Conservation (phyloP, 768 basidiomycete genomes). For the Termitomyces sp. region DNA sequence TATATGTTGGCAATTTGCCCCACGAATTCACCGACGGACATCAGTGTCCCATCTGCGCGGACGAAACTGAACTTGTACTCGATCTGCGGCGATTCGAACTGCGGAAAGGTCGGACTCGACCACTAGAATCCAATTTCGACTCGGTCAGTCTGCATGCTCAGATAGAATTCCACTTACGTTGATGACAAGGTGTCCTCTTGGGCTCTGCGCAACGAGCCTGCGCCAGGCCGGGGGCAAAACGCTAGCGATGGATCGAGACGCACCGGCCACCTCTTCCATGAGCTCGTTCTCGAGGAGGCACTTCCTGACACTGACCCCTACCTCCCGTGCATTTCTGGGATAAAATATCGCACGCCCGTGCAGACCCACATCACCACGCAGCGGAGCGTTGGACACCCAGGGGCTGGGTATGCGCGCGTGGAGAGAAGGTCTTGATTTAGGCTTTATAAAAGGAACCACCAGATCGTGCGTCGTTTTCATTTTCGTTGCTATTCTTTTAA, state of each 20-base stretch:
- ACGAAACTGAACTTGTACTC: slow-evolving; percentile 3
- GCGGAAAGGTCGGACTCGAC: neutral
- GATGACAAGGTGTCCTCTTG: neutral
- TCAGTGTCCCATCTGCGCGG: neutral
- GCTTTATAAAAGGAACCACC: neutral
- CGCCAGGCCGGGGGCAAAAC: neutral
- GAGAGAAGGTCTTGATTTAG: neutral
- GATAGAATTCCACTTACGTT: neutral
- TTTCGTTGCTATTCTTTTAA: neutral
- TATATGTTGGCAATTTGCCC: slow-evolving; percentile 4
- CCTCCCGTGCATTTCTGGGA: neutral
- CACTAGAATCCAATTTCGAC: neutral
- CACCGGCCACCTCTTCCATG: neutral
- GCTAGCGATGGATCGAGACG: neutral
- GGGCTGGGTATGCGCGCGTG: neutral
- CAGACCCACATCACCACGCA: too few relatives aligned
- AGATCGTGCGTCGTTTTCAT: neutral
- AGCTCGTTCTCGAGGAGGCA: neutral
- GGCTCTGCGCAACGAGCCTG: neutral
- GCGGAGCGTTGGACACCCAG: neutral
- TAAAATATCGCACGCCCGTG: neutral
- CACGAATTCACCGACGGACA: slow-evolving; percentile 2
- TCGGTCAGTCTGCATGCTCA: too few relatives aligned
- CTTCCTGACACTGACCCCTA: neutral
- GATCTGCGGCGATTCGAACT: neutral